A percentile compares a stretch with the other conserved stretches of the same genome.
phyloP scores from a whole-genome alignment of 1,284 basidiomycete species.

The Boletus coffeatus region DNA sequence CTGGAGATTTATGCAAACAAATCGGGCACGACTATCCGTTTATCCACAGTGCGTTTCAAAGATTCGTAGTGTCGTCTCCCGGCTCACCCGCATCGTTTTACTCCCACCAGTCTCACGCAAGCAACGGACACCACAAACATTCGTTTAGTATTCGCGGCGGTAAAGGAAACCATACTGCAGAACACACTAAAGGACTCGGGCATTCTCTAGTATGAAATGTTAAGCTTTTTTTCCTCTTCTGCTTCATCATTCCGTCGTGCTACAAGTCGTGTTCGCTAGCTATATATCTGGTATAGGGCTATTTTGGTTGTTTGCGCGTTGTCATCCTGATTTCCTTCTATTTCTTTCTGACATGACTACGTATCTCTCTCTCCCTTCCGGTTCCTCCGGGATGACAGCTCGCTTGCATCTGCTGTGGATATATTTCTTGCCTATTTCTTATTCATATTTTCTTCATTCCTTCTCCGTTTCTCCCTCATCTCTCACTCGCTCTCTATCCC shows the following conservation, averaged over 20 bases:
- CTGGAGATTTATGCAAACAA: constrained; percentile 96
- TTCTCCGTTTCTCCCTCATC: background rate
- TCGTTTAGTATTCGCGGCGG: constrained; percentile 90
- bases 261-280: constrained; percentile 14
- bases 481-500: no score
- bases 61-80: background rate
- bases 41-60: constrained; percentile 79
- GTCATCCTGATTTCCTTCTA: background rate
- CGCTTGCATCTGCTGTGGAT: constrained; percentile 29
- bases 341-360: constrained; percentile 5
- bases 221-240: background rate
- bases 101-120: constrained; percentile 49
- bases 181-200: constrained; percentile 83
- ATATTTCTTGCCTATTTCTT: constrained; percentile 16
- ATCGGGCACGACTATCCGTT: constrained; percentile 81
- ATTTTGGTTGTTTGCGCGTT: background rate
- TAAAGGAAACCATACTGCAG: constrained; percentile 96
- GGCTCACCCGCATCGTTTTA: background rate
- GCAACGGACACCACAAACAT: constrained; percentile 81
- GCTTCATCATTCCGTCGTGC: constrained; percentile 4
- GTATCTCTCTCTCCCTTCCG: background rate
- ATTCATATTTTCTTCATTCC: background rate
- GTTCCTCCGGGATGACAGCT: constrained; percentile 12
- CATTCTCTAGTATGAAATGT: constrained; percentile 42
- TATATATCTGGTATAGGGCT: constrained; percentile 24